A percentile compares a stretch with the other conserved stretches of the same genome.
Conservation (phyloP, 2,329 filamentous ascomycete species). For the Acrodontium crateriforme region DNA sequence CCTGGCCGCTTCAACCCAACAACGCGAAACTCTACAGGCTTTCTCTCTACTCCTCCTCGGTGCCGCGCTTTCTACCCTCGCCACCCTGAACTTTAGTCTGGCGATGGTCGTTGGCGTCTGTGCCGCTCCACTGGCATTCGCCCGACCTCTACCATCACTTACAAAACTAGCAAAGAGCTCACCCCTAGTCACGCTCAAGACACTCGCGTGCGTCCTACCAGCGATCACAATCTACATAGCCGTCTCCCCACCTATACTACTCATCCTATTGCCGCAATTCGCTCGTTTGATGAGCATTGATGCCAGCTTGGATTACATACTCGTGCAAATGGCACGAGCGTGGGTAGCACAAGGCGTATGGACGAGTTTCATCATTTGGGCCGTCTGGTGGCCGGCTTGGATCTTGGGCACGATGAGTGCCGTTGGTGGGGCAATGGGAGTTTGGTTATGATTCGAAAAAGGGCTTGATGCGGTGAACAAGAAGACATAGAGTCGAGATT, state of each 20-base stretch:
- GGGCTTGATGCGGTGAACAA: too few species aligned
- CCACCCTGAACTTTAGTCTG: conserved; percentile 90
- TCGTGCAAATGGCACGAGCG: conserved; percentile 19
- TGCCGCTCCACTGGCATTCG: conserved; percentile 66
- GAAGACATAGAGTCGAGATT: too few species aligned
- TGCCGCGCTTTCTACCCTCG: conserved; percentile 80
- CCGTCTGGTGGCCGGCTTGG: conserved; percentile 22
- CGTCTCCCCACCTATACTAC: conserved; percentile 12
- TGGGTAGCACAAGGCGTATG: conserved; percentile 20
- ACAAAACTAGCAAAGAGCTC: background rate
- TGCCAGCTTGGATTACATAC: conserved; percentile 8
- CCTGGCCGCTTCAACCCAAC: conserved; percentile 36
- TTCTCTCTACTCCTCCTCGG: conserved; percentile 88
- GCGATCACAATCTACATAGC: conserved; percentile 6
- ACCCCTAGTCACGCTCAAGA: background rate
- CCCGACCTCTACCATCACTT: conserved; percentile 24
- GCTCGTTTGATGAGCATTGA: conserved; percentile 2
- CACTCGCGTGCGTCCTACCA: conserved; percentile 5
- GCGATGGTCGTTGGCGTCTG: conserved; percentile 73
- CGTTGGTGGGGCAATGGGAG: too few species aligned
- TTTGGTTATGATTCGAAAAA: too few species aligned
- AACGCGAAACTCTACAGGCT: conserved; percentile 68
- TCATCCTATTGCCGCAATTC: conserved; percentile 1
- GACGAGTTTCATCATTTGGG: conserved; percentile 19
- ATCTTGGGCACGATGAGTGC: conserved; percentile 13